These are phyloP conservation scores for Gnaphalium uliginosum DNA, from an alignment of 129 eudicot species.

Conservation along the genomic window DNA sequence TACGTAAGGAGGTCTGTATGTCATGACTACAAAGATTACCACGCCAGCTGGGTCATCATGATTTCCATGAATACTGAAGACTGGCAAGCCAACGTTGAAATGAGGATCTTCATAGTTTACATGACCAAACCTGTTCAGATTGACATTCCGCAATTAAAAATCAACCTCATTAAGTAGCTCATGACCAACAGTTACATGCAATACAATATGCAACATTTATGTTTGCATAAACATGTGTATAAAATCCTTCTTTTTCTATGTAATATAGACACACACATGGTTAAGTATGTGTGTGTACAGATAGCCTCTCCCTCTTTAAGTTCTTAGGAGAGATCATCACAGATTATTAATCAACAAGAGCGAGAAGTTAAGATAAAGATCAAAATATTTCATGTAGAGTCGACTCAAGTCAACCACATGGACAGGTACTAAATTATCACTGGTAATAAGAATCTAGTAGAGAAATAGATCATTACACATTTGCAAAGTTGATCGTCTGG, in stretches of 20 bases:
- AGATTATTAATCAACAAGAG: no score
- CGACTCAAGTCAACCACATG: no score
- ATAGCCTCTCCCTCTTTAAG: no score
- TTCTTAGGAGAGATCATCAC: background rate
- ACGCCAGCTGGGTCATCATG: slow-evolving; percentile 99
- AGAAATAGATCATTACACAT: slow-evolving; percentile 56
- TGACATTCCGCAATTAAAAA: background rate
- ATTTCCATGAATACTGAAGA: slow-evolving; percentile 98
- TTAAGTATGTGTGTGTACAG: no score
- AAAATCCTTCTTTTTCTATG: background rate
- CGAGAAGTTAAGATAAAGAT: no score
- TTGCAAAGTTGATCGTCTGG: slow-evolving; percentile 94
- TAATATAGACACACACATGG: background rate
- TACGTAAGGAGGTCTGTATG: slow-evolving; percentile 15
- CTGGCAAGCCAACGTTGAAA: slow-evolving; percentile 97
- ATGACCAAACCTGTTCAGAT: slow-evolving; percentile 83
- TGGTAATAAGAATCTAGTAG: background rate
- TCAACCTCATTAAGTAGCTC: background rate
- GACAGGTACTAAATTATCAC: background rate
- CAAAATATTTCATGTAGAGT: no score
- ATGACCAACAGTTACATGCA: no score
- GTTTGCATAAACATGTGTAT: background rate
- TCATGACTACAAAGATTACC: slow-evolving; percentile 45
- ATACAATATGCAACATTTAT: background rate
- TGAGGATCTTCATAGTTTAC: slow-evolving; percentile 99